Percentiles rank a stretch among this genome's conserved stretches.
Evolutionary conservation across 1,284 basidiomycete genomes (phyloP).

Genomic region (Pseudozyma tsukubaensis): DNA sequence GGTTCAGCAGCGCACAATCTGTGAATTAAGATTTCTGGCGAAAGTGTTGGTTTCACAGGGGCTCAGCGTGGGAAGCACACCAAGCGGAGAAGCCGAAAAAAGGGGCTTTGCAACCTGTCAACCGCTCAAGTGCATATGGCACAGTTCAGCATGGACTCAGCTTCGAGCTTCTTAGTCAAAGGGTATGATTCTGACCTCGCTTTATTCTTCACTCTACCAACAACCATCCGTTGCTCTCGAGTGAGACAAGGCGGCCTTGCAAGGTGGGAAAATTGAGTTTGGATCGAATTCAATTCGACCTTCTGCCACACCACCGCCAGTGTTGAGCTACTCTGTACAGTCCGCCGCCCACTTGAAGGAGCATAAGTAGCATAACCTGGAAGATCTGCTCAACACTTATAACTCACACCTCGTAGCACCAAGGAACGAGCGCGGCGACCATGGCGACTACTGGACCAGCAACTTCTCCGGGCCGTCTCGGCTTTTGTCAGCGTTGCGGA

Average conservation of each 20-base stretch:
- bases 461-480: slow-evolving; percentile 17
- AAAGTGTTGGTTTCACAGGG: slow-evolving; percentile 10
- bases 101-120: background rate
- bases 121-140: background rate
- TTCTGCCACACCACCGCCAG: background rate
- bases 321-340: background rate
- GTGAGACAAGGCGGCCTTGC: background rate
- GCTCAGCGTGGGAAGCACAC: too few species aligned
- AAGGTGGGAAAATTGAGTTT: background rate
- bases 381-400: too few species aligned
- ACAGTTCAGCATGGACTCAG: background rate
- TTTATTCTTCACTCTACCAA: background rate
- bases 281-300: background rate
- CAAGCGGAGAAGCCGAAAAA: slow-evolving; percentile 1
- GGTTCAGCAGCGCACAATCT: slow-evolving; percentile 11
- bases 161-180: background rate
- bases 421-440: background rate
- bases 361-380: background rate
- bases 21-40: background rate
- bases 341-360: background rate
- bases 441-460: background rate
- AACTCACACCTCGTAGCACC: too few species aligned
- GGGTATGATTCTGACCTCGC: too few species aligned
- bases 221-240: background rate
- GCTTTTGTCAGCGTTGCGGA: slow-evolving; percentile 48